Conservation (phyloP, 345 rosid genomes). For the Brassica incana region DNA sequence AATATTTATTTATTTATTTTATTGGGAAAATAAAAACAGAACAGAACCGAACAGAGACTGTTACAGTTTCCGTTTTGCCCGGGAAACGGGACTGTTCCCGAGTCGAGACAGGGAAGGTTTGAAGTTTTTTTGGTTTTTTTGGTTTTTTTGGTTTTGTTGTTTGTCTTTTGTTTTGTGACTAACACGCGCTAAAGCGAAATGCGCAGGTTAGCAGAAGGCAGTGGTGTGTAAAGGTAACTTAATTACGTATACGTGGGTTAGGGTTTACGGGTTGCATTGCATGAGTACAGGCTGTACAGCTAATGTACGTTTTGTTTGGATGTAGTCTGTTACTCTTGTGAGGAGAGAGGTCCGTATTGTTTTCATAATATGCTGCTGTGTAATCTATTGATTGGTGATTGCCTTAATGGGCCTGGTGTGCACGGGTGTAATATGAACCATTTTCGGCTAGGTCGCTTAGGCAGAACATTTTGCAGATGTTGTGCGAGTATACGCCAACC, state of each 20-base stretch:
- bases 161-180: not conserved
- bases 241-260: constrained; percentile 28
- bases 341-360: constrained; percentile 29
- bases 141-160: not conserved
- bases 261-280: constrained; percentile 10
- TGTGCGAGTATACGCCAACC: not conserved
- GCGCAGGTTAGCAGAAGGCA: not conserved
- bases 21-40: not conserved
- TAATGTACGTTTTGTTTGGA: constrained; percentile 36
- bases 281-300: constrained; percentile 28
- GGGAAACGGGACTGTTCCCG: constrained; percentile 47
- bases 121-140: not conserved
- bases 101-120: not conserved
- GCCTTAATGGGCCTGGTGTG: constrained; percentile 22
- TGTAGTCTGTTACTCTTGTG: constrained; percentile 25
- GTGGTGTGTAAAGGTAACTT: not conserved
- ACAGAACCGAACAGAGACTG: constrained; percentile 29
- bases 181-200: not conserved
- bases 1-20: not conserved
- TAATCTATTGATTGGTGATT: not conserved
- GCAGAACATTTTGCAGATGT: not conserved
- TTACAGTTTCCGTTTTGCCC: constrained; percentile 48
- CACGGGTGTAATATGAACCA: not conserved
- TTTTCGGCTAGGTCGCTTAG: not conserved
- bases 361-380: constrained; percentile 2